These are phyloP conservation scores for Colletotrichum sp. DNA, from an alignment of 2,329 filamentous ascomycete genomes.

Conservation along the genomic window DNA sequence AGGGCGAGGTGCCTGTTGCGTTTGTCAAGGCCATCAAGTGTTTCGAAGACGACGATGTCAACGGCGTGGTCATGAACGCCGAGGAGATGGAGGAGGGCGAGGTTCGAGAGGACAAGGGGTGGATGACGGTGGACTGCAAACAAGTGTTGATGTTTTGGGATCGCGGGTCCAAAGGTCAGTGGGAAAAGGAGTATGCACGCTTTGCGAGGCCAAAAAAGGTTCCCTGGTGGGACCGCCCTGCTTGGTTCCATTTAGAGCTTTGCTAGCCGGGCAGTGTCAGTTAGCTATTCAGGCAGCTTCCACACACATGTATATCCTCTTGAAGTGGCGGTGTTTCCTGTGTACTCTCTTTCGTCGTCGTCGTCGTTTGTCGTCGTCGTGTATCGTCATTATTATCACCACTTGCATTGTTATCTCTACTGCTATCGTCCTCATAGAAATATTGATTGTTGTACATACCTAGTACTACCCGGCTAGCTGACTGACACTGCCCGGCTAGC, in stretches of 20 bases:
- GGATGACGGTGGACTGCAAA: neutral
- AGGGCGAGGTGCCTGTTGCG: neutral
- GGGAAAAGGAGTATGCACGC: neutral
- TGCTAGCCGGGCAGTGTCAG: too few species aligned
- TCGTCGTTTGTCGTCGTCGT: too few species aligned
- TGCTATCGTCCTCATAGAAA: too few species aligned
- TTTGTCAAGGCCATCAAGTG: neutral
- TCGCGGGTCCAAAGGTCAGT: neutral
- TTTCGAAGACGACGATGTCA: neutral
- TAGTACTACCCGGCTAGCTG: too few species aligned
- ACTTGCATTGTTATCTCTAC: too few species aligned
- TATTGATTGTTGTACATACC: too few species aligned
- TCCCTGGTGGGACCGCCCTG: neutral
- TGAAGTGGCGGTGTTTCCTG: too few species aligned
- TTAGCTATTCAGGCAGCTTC: too few species aligned
- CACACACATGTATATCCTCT: too few species aligned
- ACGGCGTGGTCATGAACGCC: rapidly evolving
- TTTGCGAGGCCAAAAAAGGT: neutral
- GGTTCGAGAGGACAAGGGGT: neutral
- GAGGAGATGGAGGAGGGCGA: neutral
- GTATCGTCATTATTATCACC: too few species aligned
- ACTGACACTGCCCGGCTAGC: too few species aligned
- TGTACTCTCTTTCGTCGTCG: too few species aligned
- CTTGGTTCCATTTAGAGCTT: neutral
- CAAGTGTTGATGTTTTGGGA: neutral